Conservation (phyloP, 2,329 filamentous ascomycete species). For the Claviceps monticola region DNA sequence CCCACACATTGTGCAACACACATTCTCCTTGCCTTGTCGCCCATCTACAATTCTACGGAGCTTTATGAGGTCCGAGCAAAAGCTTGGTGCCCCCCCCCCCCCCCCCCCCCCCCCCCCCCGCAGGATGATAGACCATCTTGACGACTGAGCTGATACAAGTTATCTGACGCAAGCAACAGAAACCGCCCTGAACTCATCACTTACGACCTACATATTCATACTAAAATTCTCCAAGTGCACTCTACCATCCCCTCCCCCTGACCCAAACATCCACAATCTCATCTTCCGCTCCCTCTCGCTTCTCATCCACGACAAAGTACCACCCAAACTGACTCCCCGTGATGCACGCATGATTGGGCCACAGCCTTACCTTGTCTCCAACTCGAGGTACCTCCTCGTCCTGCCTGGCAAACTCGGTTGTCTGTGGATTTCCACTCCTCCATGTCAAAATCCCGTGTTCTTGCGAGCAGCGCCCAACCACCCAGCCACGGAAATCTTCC, state of each 20-base stretch:
- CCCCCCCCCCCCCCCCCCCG: no score
- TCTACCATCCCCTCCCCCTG: constrained; percentile 14
- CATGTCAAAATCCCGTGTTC: constrained; percentile 64
- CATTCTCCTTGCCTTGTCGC: no score
- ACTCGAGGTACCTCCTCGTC: constrained; percentile 28
- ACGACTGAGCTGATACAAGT: no score
- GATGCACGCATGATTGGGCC: constrained; percentile 74
- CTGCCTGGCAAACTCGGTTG: constrained; percentile 6
- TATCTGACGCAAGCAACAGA: no score
- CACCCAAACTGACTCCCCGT: constrained; percentile 56
- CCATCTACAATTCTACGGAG: no score
- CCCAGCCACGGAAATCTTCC: constrained; percentile 40
- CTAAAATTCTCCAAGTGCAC: background rate
- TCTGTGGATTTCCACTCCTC: constrained; percentile 20
- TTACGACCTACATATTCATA: background rate
- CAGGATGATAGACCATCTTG: no score
- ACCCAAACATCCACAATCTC: constrained; percentile 62
- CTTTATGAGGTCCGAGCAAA: no score
- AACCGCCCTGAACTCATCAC: background rate
- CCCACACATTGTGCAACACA: no score
- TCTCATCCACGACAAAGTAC: constrained; percentile 61
- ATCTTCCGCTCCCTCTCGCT: constrained; percentile 35
- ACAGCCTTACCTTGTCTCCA: constrained; percentile 56
- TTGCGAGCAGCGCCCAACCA: constrained; percentile 59
- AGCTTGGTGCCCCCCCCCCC: no score